Conservation (phyloP, 768 basidiomycete genomes). For the Panaeolus papilionaceus region DNA sequence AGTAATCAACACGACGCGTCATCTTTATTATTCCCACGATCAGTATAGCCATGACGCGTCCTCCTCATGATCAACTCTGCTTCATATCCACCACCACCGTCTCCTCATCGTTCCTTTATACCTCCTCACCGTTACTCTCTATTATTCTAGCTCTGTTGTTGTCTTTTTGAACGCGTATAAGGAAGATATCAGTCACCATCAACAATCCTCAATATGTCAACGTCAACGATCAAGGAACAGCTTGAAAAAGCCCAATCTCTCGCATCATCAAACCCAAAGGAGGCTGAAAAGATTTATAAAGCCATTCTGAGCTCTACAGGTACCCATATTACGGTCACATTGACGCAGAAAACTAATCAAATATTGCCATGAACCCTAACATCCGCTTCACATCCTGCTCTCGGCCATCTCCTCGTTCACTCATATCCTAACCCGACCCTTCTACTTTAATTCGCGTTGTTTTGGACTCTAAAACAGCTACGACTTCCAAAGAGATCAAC, state of each 20-base stretch:
- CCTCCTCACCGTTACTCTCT: too few species aligned
- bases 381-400: background rate
- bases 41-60: constrained; percentile 35
- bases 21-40: constrained; percentile 39
- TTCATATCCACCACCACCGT: constrained; percentile 13
- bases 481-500: constrained; percentile 35
- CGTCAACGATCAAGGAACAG: constrained; percentile 36
- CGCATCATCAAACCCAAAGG: constrained; percentile 53
- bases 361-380: background rate
- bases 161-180: constrained; percentile 9
- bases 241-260: constrained; percentile 63
- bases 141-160: constrained; percentile 15
- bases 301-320: constrained; percentile 59
- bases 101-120: background rate
- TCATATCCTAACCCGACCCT: background rate
- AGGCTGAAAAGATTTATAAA: constrained; percentile 79
- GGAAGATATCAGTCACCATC: background rate
- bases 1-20: constrained; percentile 37
- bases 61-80: constrained; percentile 21
- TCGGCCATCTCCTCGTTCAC: background rate
- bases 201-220: background rate
- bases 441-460: too few species aligned
- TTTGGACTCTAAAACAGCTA: constrained; percentile 24
- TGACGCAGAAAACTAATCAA: background rate
- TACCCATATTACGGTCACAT: constrained; percentile 22